Conservation (phyloP, 345 rosid species). For the Salix suchowensis region DNA sequence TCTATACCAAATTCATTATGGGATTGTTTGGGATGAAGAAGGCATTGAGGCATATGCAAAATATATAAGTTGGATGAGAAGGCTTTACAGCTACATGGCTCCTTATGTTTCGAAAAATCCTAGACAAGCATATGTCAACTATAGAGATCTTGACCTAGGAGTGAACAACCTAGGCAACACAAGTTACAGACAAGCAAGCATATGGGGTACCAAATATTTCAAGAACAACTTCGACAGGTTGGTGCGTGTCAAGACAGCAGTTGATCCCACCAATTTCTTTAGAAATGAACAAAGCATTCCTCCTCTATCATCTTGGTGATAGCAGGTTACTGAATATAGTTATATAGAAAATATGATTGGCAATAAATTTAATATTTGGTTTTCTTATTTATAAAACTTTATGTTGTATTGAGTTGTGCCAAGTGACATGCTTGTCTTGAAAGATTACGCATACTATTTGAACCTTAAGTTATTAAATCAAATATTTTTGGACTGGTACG, state of each 20-base stretch:
- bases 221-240: conserved; percentile 1
- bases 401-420: not conserved
- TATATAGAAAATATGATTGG: not conserved
- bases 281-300: conserved; percentile 18
- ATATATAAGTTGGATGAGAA: conserved; percentile 9
- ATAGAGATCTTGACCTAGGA: conserved; percentile 3
- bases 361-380: not conserved
- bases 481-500: too few species aligned
- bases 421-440: too few species aligned
- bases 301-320: not conserved
- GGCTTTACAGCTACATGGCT: not conserved
- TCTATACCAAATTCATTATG: not conserved
- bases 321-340: not conserved
- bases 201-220: conserved; percentile 1
- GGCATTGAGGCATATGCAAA: not conserved
- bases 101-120: not conserved
- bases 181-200: conserved; percentile 1
- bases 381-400: too few species aligned
- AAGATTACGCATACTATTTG: too few species aligned
- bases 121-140: not conserved
- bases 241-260: not conserved
- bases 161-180: not conserved
- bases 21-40: not conserved
- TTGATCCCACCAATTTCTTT: conserved; percentile 12
- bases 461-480: too few species aligned